Base-by-base conservation (phyloP, 2,329 filamentous ascomycete genomes). In the Helotiales sp. region DNA sequence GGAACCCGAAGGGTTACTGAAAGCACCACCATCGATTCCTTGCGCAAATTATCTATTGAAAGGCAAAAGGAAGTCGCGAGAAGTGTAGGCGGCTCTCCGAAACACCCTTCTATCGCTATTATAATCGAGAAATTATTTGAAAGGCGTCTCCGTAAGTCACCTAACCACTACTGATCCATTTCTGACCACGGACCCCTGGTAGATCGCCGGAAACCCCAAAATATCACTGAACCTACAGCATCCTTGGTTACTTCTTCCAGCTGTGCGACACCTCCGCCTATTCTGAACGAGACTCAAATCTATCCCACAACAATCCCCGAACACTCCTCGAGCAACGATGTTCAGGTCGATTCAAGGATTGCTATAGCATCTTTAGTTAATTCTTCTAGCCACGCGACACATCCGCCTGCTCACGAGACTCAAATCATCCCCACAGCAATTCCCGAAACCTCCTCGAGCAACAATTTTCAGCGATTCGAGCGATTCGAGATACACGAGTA, bases 381-480 rank as follows among this genome's bases (percentile, higher is more conserved):
- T 55, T 55, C 50, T n/a, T 32, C 26, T 24, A 55, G 50, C 50
- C n/a, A 22, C n/a, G 13, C 26, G 26, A 55, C 11, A 50, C 20
- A 7, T 40, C 34, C 50, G 50, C 30, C 26, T 55, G 24, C 24
- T 55, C 26, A 55, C 26, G 26, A 55, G 26, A 55, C 15, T 28
- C 26, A 55, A 55, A 55, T 55, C 13, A 55, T 55, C n/a, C 50
- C 26, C 15, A 55, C 13, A 22, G 24, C 26, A 55, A 32, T 32
- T 5, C 50, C 26, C 50, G 26, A 55, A 11, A 20, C 24, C 50
- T 55, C 26, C 26, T 55, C 24, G 26, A 55, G 70, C 63, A 59
- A 32, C 82, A 30, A 82, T 74, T 0, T 77, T 65, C 40, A n/a
- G n/a, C n/a, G n/a, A n/a, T n/a, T n/a, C n/a, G n/a, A 85, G 69